These are phyloP conservation scores for Talaromyces thailandensis DNA, from an alignment of 495 filamentous ascomycete genomes.

Conservation along the genomic window DNA sequence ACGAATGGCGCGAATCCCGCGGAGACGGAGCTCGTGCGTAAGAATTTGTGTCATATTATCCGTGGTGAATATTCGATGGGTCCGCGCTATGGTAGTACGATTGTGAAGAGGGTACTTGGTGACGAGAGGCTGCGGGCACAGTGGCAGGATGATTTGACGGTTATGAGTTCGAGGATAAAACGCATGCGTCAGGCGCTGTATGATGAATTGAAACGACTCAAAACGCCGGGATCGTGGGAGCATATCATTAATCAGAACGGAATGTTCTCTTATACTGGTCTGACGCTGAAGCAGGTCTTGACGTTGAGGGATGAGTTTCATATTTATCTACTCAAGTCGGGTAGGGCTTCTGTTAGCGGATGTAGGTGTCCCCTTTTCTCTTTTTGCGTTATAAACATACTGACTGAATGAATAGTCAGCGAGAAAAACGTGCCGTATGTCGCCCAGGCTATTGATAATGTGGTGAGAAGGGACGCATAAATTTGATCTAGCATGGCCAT, in stretches of 20 bases:
- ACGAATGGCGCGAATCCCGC: slow-evolving; percentile 20
- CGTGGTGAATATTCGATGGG: slow-evolving; percentile 42
- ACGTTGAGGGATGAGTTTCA: slow-evolving; percentile 39
- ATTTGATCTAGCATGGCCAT: not conserved
- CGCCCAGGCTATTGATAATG: slow-evolving; percentile 36
- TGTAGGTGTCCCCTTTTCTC: slow-evolving; percentile 19
- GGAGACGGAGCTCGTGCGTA: slow-evolving; percentile 28
- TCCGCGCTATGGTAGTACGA: slow-evolving; percentile 37
- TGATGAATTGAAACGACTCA: slow-evolving; percentile 29
- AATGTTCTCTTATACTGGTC: slow-evolving; percentile 45
- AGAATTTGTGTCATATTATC: slow-evolving; percentile 36
- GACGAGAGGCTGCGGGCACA: slow-evolving; percentile 29
- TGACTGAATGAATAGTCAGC: slow-evolving; percentile 65
- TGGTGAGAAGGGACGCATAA: slow-evolving; percentile 28
- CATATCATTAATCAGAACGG: slow-evolving; percentile 43
- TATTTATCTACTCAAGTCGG: slow-evolving; percentile 40
- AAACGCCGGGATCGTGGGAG: slow-evolving; percentile 42
- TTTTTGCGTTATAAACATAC: slow-evolving; percentile 52
- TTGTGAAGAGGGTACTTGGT: slow-evolving; percentile 40
- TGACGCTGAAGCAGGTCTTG: slow-evolving; percentile 35
- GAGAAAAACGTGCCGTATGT: slow-evolving; percentile 41
- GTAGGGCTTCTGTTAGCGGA: slow-evolving; percentile 39
- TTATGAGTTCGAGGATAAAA: slow-evolving; percentile 44
- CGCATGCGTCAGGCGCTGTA: slow-evolving; percentile 37
- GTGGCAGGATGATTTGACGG: slow-evolving; percentile 39